Percentiles rank a stretch among this genome's conserved stretches.
Conservation (phyloP, 805 yeast species). For the Teunomyces pallodes region DNA sequence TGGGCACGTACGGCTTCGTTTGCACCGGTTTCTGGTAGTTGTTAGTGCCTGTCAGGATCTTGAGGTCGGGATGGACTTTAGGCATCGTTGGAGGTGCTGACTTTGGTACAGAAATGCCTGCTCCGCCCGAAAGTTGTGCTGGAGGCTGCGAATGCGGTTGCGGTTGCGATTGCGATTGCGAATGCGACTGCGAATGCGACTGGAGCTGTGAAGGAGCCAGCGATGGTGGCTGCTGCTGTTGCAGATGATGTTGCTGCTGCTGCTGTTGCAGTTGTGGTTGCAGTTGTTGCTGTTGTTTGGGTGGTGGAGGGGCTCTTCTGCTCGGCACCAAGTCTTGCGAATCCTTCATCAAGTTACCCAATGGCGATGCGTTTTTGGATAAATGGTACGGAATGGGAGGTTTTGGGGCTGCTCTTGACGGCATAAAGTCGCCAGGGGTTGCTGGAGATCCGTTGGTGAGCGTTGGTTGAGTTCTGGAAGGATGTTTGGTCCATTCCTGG, state of each 20-base stretch:
- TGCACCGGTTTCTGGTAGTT: not conserved
- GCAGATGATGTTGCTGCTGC: conserved; percentile 25
- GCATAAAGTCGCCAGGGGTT: conserved; percentile 23
- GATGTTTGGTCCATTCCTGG: conserved; percentile 45
- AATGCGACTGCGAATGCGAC: conserved; percentile 11
- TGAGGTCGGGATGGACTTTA: conserved; percentile 8
- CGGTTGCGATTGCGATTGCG: conserved; percentile 5
- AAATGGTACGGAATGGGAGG: conserved; percentile 44
- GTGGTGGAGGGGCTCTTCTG: conserved; percentile 5
- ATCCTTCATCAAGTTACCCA: conserved; percentile 29
- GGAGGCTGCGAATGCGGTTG: conserved; percentile 45
- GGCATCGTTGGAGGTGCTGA: conserved; percentile 8
- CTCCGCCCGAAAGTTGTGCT: not conserved
- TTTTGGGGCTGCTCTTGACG: conserved; percentile 41
- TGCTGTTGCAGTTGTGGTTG: conserved; percentile 6
- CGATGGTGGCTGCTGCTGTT: conserved; percentile 23
- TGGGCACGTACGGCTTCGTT: conserved; percentile 7
- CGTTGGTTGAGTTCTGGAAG: conserved; percentile 6
- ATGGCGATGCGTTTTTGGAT: conserved; percentile 31
- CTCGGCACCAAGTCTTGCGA: conserved; percentile 6
- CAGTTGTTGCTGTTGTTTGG: not conserved
- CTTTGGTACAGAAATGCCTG: conserved; percentile 2
- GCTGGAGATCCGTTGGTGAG: conserved; percentile 4
- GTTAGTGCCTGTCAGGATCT: conserved; percentile 3
- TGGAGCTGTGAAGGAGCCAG: conserved; percentile 18